Conservation (phyloP, 2,329 filamentous ascomycete genomes). For the Scedosporium apiospermum region DNA sequence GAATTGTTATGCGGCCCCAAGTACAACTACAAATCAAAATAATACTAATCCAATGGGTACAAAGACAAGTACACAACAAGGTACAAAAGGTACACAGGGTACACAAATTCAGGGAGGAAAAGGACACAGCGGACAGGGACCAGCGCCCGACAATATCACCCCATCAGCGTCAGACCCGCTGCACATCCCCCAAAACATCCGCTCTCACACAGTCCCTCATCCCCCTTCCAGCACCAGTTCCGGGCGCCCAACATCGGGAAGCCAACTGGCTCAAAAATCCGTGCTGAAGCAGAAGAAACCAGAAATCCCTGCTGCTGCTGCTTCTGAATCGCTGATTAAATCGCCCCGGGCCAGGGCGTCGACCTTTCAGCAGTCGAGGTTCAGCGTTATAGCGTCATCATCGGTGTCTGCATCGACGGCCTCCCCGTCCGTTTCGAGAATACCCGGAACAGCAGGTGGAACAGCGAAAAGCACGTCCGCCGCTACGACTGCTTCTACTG, state of each 20-base stretch:
- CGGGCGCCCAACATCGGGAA: background rate
- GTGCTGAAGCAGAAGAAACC: background rate
- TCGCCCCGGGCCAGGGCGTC: slow-evolving; percentile 4
- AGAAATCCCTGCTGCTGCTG: background rate
- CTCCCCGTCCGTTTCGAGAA: background rate
- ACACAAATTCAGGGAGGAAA: background rate
- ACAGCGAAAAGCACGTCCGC: slow-evolving; percentile 1
- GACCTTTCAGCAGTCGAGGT: background rate
- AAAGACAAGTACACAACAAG: no score
- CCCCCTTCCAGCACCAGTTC: background rate
- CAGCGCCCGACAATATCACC: background rate
- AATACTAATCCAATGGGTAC: no score
- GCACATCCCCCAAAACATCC: slow-evolving; percentile 3
- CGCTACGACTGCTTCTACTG: slow-evolving; percentile 2
- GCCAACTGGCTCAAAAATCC: slow-evolving; percentile 1
- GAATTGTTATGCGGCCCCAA: no score
- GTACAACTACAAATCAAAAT: no score
- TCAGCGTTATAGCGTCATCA: background rate
- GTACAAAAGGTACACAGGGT: no score
- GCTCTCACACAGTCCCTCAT: background rate
- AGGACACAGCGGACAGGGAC: background rate
- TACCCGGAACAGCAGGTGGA: background rate
- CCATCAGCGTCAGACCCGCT: slow-evolving; percentile 5
- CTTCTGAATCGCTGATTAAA: background rate
- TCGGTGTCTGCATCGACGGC: background rate